phyloP scores from a whole-genome alignment of 371 early-diverging fungal genomes.

The Rhizopus sp. region DNA sequence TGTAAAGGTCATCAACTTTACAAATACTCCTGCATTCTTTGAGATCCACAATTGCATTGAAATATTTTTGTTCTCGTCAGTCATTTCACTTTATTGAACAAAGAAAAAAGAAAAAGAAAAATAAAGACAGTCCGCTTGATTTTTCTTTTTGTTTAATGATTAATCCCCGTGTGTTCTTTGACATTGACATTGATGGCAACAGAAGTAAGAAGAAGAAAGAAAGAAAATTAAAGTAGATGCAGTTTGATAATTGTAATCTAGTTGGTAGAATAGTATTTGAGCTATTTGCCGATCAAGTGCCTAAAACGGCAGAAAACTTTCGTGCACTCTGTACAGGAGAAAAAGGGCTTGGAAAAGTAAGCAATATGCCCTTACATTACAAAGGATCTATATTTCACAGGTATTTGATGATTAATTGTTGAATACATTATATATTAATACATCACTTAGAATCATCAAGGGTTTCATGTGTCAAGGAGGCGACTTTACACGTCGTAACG shows the following conservation, averaged over 20 bases:
- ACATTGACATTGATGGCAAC: conserved; percentile 68
- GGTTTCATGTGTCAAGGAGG: conserved; percentile 82
- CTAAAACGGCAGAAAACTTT: conserved; percentile 99
- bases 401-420: conserved; percentile 21
- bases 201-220: conserved; percentile 46
- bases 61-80: neutral
- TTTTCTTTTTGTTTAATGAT: conserved; percentile 25
- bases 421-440: neutral
- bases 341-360: conserved; percentile 73
- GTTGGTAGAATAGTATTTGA: conserved; percentile 93
- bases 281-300: conserved; percentile 90
- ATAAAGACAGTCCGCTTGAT: conserved; percentile 2
- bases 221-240: neutral
- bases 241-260: conserved; percentile 2
- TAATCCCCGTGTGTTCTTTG: conserved; percentile 70
- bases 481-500: conserved; percentile 76
- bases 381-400: conserved; percentile 68
- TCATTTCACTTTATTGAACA: neutral
- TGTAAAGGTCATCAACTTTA: conserved; percentile 48
- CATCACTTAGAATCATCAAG: conserved; percentile 64
- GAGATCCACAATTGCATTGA: conserved; percentile 4
- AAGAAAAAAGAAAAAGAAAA: too few relatives aligned
- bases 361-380: conserved; percentile 65
- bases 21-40: conserved; percentile 20
- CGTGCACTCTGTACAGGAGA: conserved; percentile 78